These are phyloP conservation scores for Kalmusia sp. DNA, from an alignment of 2,329 filamentous ascomycete genomes.

Conservation along the genomic window DNA sequence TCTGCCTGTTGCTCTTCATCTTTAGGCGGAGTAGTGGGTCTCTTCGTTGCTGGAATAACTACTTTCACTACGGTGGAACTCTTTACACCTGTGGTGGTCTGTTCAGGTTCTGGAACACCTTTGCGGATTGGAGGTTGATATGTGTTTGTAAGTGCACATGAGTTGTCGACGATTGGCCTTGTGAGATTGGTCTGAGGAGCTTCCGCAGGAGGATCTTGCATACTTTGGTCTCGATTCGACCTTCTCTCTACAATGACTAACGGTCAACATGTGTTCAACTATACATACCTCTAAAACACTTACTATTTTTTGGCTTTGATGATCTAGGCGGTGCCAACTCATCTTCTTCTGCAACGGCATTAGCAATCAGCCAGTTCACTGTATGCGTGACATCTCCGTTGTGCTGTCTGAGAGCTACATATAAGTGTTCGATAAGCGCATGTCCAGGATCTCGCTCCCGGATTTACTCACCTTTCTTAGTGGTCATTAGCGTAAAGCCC, in stretches of 20 bases:
- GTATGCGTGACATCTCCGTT: slow-evolving; percentile 37
- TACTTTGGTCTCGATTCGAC: slow-evolving; percentile 1
- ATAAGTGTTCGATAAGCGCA: neutral
- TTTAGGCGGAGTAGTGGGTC: neutral
- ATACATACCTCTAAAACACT: neutral
- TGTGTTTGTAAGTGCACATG: neutral
- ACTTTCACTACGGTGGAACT: slow-evolving; percentile 11
- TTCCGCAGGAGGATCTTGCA: neutral
- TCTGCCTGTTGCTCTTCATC: neutral
- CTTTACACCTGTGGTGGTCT: neutral
- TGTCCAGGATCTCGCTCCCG: too few relatives aligned
- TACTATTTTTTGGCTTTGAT: slow-evolving; percentile 16
- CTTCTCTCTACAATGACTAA: neutral
- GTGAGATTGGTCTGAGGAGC: neutral
- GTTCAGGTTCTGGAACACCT: neutral
- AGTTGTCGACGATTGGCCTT: neutral
- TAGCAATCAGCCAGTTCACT: slow-evolving; percentile 41
- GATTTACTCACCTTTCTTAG: slow-evolving; percentile 12
- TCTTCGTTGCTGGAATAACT: slow-evolving; percentile 11
- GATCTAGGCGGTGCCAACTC: slow-evolving; percentile 33
- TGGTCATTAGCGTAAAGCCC: slow-evolving; percentile 43
- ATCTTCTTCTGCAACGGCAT: slow-evolving; percentile 30
- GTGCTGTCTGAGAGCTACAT: slow-evolving; percentile 29
- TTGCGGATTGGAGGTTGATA: neutral
- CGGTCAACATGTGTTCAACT: neutral